These are phyloP conservation scores for Endothia cerciana DNA, from an alignment of 2,329 filamentous ascomycete species.

Conservation along the genomic window DNA sequence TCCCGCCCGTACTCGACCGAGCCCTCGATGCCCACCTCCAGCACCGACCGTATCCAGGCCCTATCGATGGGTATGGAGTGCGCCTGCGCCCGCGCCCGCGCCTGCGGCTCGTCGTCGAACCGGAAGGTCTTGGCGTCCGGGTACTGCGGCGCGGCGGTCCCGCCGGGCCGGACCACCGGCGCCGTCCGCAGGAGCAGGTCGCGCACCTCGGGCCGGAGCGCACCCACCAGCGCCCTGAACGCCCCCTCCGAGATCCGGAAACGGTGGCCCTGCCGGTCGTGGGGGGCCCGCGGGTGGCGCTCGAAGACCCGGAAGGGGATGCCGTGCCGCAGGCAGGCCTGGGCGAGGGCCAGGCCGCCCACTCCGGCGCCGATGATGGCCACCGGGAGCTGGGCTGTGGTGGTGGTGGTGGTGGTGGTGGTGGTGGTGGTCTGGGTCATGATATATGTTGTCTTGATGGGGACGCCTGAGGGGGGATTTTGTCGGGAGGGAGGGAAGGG, in stretches of 20 bases:
- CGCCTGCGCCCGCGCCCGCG: not conserved
- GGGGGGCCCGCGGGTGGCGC: slow-evolving; percentile 1
- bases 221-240: not conserved
- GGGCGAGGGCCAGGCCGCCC: slow-evolving; percentile 15
- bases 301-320: slow-evolving; percentile 16
- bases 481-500: not conserved
- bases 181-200: not conserved
- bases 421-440: too few relatives aligned
- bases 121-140: not conserved
- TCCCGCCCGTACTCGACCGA: slow-evolving; percentile 39
- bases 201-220: not conserved
- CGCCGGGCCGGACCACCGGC: not conserved
- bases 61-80: slow-evolving; percentile 38
- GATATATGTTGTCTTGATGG: too few relatives aligned
- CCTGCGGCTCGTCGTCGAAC: not conserved
- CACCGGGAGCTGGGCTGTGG: not conserved
- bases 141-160: not conserved
- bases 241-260: slow-evolving; percentile 9
- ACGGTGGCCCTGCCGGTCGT: slow-evolving; percentile 13
- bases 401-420: not conserved
- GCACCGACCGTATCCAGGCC: slow-evolving; percentile 38
- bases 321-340: not conserved
- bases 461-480: too few relatives aligned
- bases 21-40: slow-evolving; percentile 38
- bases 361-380: slow-evolving; percentile 21